These are phyloP conservation scores for Rubus idaeus DNA, from an alignment of 306 rosid genomes.

Conservation along the genomic window DNA sequence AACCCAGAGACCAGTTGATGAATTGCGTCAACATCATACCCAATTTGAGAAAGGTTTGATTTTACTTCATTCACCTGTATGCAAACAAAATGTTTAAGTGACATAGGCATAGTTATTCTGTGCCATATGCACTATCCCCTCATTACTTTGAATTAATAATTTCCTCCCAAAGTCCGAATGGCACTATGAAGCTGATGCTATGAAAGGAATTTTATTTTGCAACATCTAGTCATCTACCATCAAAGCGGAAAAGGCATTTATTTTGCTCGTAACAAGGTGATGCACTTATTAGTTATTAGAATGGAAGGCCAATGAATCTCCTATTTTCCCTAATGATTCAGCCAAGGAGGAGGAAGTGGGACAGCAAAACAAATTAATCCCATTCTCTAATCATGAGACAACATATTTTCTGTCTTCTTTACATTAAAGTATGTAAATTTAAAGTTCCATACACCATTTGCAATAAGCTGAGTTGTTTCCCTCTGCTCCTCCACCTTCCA, in stretches of 20 bases:
- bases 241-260: not conserved
- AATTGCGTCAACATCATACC: slow-evolving; percentile 46
- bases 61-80: slow-evolving; percentile 69
- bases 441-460: slow-evolving; percentile 54
- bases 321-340: not conserved
- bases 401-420: not conserved
- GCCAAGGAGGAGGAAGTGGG: slow-evolving; percentile 1
- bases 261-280: slow-evolving; percentile 17
- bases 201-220: slow-evolving; percentile 11
- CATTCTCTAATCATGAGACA: not conserved
- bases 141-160: not conserved
- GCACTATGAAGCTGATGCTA: slow-evolving; percentile 13
- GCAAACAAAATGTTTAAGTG: slow-evolving; percentile 4
- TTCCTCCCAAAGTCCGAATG: slow-evolving; percentile 7
- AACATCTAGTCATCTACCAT: not conserved
- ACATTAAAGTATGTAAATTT: not conserved
- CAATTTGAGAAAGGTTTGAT: slow-evolving; percentile 73
- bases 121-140: not conserved
- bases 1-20: slow-evolving; percentile 50
- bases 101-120: not conserved
- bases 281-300: not conserved
- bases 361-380: not conserved
- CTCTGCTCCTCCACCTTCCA: slow-evolving; percentile 65
- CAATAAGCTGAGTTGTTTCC: slow-evolving; percentile 53
- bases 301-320: not conserved